Base-by-base conservation (phyloP, 2,329 filamentous ascomycete species). In the Apiospora kogelbergensis region DNA sequence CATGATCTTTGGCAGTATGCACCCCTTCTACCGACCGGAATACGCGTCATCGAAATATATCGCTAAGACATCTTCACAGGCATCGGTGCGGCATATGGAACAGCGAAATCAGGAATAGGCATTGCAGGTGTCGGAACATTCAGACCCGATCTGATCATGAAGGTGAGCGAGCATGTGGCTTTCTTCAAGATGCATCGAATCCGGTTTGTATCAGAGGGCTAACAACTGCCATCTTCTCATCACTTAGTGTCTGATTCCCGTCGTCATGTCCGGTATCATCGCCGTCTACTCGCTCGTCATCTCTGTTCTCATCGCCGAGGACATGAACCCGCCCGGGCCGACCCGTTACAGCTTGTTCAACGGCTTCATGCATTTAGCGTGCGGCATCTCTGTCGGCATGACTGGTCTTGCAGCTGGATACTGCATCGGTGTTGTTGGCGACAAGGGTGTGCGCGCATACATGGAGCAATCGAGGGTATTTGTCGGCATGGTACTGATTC, bases 231-330 rank as follows among this genome's bases (percentile, higher is more conserved):
- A 44, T 67, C 26, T 65, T 63, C 30, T 41, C 40, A 37, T 70
- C 74, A 74, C 67, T 42, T 75, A 94, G 92, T 95, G 91, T 69
- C 84, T 95, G 67, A 95, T 95, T 74, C 93, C 93, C 72, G 93
- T 96, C 73, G 91, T 99, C 85, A 99, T 99, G 96, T 97, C 96
- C 76, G 96, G 96, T 89, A 99, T 99, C 80, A 94, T 99, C 78
- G 96, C 96, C 69, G 96, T 99, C 74, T 99, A 99, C 84, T 93
- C 95, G 66, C 92, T 99, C 75, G 96, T 99, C 77, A 95, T 99
- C 75, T 93, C 95, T 22, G 96, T 99, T 78, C 89, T 99, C 74
- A 99, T 99, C 80, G 93, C 94, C 68, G 92, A 94, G 81, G 94
- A 97, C 80, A 90, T 98, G 80, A 88, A 86, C 65, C 93, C 94